phyloP scores from a whole-genome alignment of 2,329 filamentous ascomycete genomes.

The Venturia pyrina region DNA sequence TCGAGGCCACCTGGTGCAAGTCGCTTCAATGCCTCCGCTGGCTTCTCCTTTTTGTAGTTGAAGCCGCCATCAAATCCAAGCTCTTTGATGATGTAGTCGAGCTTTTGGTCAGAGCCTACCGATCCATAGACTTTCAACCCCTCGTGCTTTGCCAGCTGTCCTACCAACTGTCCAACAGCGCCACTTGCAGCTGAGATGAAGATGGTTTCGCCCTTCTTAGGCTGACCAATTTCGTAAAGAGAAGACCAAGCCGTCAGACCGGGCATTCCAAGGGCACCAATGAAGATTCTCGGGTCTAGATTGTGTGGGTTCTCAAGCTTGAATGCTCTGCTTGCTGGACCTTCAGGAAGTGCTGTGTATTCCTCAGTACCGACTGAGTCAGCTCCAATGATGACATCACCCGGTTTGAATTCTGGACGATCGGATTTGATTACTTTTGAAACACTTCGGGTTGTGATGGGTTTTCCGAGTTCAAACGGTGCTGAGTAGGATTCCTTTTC shows the following conservation, averaged over 20 bases:
- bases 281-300: constrained; percentile 56
- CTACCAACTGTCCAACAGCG: constrained; percentile 73
- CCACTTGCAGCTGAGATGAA: constrained; percentile 73
- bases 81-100: constrained; percentile 61
- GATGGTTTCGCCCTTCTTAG: constrained; percentile 70
- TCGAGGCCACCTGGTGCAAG: constrained; percentile 71
- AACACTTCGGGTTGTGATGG: constrained; percentile 55
- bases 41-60: constrained; percentile 80
- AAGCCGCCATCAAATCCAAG: constrained; percentile 65
- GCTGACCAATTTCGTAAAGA: constrained; percentile 65
- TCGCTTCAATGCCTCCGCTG: constrained; percentile 55
- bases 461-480: constrained; percentile 49
- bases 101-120: constrained; percentile 70
- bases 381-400: constrained; percentile 53
- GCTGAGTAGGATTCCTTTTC: constrained; percentile 57
- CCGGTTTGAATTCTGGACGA: constrained; percentile 50
- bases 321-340: constrained; percentile 32
- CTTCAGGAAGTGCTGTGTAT: constrained; percentile 50
- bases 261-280: constrained; percentile 70
- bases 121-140: constrained; percentile 71
- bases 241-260: constrained; percentile 66
- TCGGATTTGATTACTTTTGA: constrained; percentile 63
- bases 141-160: constrained; percentile 73
- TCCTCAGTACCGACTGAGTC: constrained; percentile 51
- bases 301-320: constrained; percentile 61